Conservation (phyloP, 2,329 filamentous ascomycete genomes). For the Cryoendolithus antarcticus region DNA sequence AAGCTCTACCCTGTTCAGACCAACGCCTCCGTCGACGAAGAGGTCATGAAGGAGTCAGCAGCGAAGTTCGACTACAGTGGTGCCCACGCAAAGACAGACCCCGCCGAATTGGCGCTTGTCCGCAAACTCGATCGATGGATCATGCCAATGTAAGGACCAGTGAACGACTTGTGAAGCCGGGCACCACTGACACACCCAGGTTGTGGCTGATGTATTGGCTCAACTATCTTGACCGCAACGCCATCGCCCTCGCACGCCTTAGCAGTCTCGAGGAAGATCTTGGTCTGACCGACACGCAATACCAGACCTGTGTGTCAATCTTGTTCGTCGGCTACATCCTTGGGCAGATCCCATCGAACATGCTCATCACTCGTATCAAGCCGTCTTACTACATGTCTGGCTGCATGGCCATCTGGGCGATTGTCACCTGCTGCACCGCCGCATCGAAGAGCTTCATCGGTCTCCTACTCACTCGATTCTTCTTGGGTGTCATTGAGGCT, state of each 20-base stretch:
- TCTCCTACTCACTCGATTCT: constrained; percentile 13
- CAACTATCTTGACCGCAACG: constrained; percentile 16
- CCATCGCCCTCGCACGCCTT: constrained; percentile 2
- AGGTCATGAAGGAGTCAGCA: constrained; percentile 4
- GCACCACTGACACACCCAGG: constrained; percentile 5
- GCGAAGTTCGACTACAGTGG: constrained; percentile 15
- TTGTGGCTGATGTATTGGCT: constrained; percentile 18
- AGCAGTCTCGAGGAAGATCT: constrained; percentile 41
- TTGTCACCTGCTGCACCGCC: constrained; percentile 14
- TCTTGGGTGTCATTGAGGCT: constrained; percentile 10
- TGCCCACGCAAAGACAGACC: constrained; percentile 20
- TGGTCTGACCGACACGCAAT: constrained; percentile 43
- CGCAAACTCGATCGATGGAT: constrained; percentile 18
- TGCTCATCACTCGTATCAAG: constrained; percentile 33
- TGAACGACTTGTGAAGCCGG: constrained; percentile 1
- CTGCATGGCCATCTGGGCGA: constrained; percentile 23
- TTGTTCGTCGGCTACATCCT: constrained; percentile 22
- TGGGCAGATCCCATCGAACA: constrained; percentile 31
- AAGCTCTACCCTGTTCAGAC: constrained; percentile 2
- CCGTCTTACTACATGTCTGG: constrained; percentile 30
- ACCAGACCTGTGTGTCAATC: constrained; percentile 43
- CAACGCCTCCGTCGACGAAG: constrained; percentile 3
- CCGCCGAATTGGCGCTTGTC: constrained; percentile 17
- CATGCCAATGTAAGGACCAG: constrained; percentile 13
- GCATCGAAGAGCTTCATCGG: constrained; percentile 14